A percentile compares a stretch with the other conserved stretches of the same genome.
These are phyloP conservation scores for Schizophyllum commune DNA, from an alignment of 1,284 basidiomycete genomes.

Conservation along the genomic window DNA sequence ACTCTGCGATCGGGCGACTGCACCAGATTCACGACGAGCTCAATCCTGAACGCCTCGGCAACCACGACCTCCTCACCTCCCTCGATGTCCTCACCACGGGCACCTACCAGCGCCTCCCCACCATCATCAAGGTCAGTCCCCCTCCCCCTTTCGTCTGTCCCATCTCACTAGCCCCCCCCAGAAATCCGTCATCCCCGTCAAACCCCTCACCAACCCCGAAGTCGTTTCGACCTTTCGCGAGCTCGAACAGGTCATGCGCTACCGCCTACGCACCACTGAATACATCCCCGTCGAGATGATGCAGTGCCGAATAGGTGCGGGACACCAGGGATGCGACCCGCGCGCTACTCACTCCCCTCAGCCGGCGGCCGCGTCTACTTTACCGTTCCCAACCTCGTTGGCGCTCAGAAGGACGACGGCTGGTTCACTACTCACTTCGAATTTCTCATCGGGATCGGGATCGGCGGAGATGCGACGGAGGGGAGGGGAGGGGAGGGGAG, in stretches of 20 bases:
- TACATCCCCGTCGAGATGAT: conserved; percentile 73
- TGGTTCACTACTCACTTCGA: conserved; percentile 81
- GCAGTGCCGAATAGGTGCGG: conserved; percentile 58
- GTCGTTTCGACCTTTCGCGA: conserved; percentile 58
- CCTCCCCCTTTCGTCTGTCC: conserved; percentile 6
- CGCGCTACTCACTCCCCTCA: conserved; percentile 18
- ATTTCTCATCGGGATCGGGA: conserved; percentile 71
- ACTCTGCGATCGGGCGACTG: conserved; percentile 60
- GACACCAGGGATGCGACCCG: background rate
- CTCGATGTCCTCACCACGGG: conserved; percentile 81
- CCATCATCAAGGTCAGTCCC: conserved; percentile 58
- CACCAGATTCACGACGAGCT: no score
- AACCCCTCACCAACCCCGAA: conserved; percentile 60
- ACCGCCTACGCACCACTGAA: conserved; percentile 68
- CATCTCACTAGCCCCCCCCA: conserved; percentile 21
- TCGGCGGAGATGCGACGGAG: conserved; percentile 62
- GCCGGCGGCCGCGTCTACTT: conserved; percentile 77
- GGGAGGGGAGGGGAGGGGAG: conserved; percentile 39
- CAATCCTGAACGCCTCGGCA: conserved; percentile 41
- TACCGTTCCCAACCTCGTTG: conserved; percentile 63
- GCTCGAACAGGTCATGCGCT: conserved; percentile 72
- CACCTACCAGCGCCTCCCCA: conserved; percentile 73
- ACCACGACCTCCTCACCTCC: conserved; percentile 86
- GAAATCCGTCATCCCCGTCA: conserved; percentile 61
- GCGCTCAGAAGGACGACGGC: conserved; percentile 55